Evolutionary conservation across 768 basidiomycete species (phyloP).

Genomic region (Leccinum pellstonianum): DNA sequence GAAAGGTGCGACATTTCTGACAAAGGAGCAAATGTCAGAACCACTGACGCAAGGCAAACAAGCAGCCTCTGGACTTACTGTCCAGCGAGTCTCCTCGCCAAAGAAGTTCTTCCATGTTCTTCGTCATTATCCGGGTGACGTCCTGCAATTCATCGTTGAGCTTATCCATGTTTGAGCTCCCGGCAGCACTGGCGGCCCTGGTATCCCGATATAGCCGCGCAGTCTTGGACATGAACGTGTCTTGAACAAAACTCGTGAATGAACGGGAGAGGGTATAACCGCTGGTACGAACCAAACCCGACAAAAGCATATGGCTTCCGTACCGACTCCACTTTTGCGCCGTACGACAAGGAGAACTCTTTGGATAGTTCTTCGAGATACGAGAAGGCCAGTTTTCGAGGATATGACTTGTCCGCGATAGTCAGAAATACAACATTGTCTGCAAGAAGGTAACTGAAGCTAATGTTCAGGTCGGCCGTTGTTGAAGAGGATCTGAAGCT

Average conservation of each 20-base stretch:
- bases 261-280: conserved; percentile 1
- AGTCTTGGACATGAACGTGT: conserved; percentile 99
- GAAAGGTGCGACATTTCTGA: conserved; percentile 97
- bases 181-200: conserved; percentile 73
- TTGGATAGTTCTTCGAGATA: conserved; percentile 97
- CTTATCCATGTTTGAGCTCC: conserved; percentile 69
- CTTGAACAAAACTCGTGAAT: conserved; percentile 40
- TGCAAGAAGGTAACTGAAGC: conserved; percentile 83
- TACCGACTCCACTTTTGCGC: conserved; percentile 86
- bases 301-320: conserved; percentile 99
- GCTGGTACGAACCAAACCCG: conserved; percentile 75
- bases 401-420: conserved; percentile 96
- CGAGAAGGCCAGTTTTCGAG: conserved; percentile 94
- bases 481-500: conserved; percentile 33
- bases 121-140: conserved; percentile 99
- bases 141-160: conserved; percentile 97
- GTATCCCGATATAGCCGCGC: conserved; percentile 94
- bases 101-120: conserved; percentile 99
- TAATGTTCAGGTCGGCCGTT: conserved; percentile 7
- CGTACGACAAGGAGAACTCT: conserved; percentile 92
- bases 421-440: conserved; percentile 95
- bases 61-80: conserved; percentile 50
- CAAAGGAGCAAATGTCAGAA: conserved; percentile 5
- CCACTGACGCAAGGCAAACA: neutral
- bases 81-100: conserved; percentile 99